phyloP scores from a whole-genome alignment of 2,329 filamentous ascomycete species.

The Penicillium vulpinum region DNA sequence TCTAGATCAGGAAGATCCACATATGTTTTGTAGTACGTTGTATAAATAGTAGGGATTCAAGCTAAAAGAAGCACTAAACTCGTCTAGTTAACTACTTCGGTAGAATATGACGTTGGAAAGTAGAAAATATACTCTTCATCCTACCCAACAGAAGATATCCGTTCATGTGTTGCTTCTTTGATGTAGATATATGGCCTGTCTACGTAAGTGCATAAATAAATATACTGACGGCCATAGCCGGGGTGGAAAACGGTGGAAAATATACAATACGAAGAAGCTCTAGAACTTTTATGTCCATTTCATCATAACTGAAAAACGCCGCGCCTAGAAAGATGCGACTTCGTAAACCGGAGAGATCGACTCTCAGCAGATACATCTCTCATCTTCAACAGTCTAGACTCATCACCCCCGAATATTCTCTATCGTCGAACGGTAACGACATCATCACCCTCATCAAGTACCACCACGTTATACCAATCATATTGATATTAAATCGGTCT shows the following conservation, averaged over 20 bases:
- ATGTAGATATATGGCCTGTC: too few species aligned
- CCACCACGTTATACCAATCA: constrained; percentile 1
- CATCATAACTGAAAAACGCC: constrained; percentile 35
- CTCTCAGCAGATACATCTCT: constrained; percentile 8
- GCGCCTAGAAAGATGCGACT: constrained; percentile 28
- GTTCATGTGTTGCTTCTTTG: too few species aligned
- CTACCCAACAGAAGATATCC: too few species aligned
- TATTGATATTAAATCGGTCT: neutral
- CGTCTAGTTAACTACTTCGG: too few species aligned
- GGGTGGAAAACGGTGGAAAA: neutral
- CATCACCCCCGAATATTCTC: constrained; percentile 6
- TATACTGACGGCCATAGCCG: neutral
- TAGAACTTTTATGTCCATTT: constrained; percentile 37
- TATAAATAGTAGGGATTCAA: too few species aligned
- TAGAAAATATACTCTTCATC: too few species aligned
- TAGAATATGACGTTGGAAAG: too few species aligned
- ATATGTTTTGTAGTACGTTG: too few species aligned
- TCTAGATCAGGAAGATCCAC: too few species aligned
- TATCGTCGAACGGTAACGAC: neutral
- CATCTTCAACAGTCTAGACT: constrained; percentile 13
- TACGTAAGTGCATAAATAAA: neutral
- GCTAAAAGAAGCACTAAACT: too few species aligned
- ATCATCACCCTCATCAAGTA: neutral
- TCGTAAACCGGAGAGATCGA: constrained; percentile 25
- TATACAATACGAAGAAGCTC: constrained; percentile 12